Evolutionary conservation across 306 rosid species (phyloP), one percentile per base, ranked within the genome.

Genomic region (Alnus glutinosa): DNA sequence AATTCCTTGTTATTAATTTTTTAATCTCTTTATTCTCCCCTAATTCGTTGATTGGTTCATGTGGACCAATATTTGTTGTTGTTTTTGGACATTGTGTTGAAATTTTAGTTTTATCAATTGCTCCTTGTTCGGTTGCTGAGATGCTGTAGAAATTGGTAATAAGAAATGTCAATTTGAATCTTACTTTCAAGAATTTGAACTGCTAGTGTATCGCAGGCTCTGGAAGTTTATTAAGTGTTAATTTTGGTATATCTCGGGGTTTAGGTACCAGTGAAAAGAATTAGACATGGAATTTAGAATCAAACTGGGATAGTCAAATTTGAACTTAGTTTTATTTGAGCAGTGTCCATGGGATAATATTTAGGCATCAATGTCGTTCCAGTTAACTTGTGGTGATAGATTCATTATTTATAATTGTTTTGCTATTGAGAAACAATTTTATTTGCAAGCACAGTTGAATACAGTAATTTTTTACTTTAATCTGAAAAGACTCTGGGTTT

Each of bases 1-100:
- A 50, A 71, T 42, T 42, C 72, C 51, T 68, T 79, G 59, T 71
- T 1, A 7, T 36, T 59, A 30, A n/a, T 72, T 77, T 44, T 69
- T 23, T 2, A 50, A 52, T 15, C 78, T 48, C 4, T 51, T 13
- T 58, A 8, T 55, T 9, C 28, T 49, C 9, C 15, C 1, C 75
- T 14, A 59, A 50, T 73, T 73, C n/a, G 14, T 19, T 63, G 37
- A 10, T 58, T 19, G 3, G 23, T 55, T 55, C 19, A 3, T 23
- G 5, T 59, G 10, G 15, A 28, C 13, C 37, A 59, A 11, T 23
- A 28, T 7, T 19, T 58, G 10, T 30, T 28, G 34, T 23, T 23
- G 14, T 28, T 42, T 42, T 5, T 10, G 66, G 66, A 10, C 37
- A 28, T 28, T 55, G 19, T 55, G 11, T n/a, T 59, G 2, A 59